Conservation (phyloP, 2,329 filamentous ascomycete species). For the Verticillium zaregamsianum region DNA sequence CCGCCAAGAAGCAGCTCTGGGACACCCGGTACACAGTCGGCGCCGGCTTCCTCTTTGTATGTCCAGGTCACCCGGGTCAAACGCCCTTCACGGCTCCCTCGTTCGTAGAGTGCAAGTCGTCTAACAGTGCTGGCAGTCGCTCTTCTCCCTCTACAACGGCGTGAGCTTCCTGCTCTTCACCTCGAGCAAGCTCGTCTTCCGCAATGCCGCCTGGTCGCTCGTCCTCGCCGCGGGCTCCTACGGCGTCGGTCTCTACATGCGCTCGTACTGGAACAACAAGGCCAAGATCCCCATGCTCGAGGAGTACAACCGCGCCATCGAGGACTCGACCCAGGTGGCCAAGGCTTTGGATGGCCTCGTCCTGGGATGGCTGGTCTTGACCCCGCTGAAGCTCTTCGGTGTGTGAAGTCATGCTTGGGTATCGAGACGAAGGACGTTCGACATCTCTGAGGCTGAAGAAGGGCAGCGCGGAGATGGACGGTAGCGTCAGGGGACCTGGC, state of each 20-base stretch:
- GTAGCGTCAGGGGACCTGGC: no score
- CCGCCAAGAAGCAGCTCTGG: conserved; percentile 20
- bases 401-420: background rate
- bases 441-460: no score
- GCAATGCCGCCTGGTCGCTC: conserved; percentile 14
- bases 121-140: conserved; percentile 8
- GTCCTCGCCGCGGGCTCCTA: conserved; percentile 12
- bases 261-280: conserved; percentile 21
- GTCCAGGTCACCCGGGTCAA: background rate
- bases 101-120: background rate
- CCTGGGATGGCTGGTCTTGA: background rate
- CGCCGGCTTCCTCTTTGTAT: conserved; percentile 19
- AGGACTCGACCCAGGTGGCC: conserved; percentile 12
- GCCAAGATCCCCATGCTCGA: conserved; percentile 21
- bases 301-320: conserved; percentile 24
- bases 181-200: conserved; percentile 6
- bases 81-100: no score
- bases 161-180: conserved; percentile 11
- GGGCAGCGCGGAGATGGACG: no score
- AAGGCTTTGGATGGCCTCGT: background rate
- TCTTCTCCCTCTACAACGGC: conserved; percentile 14
- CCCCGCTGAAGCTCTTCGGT: background rate
- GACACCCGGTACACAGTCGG: conserved; percentile 22
- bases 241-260: conserved; percentile 18
- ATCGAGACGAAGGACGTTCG: no score